Base-by-base conservation (phyloP, 1,139 yeast genomes). In the Suhomyces yuchorum region DNA sequence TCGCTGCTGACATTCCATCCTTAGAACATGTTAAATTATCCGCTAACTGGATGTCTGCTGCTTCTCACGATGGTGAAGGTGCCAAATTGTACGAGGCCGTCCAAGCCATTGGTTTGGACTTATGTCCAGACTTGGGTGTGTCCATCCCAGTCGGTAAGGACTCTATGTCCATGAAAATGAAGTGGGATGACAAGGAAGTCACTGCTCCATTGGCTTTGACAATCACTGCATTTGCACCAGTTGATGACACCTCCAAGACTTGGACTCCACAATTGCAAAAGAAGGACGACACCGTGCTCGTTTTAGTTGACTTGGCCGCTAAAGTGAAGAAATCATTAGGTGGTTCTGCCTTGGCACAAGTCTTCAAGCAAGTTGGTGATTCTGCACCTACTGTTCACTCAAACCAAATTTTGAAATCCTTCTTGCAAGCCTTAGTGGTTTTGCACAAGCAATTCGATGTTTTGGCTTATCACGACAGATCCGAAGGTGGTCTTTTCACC, bases 21-120 rank as follows among this genome's bases (percentile, higher is more conserved):
- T 74, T 93, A 53, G 85, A 85, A 52, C 81, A 85, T 57, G 85
- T 93, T 47, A 88, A 92, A 62, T 74, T 95, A 52, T 88, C 97
- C 49, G 99, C 99, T 46, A 95, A 95, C 75, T 95, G 99, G 99
- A 95, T 95, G 99, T 85, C 97, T 14, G 93, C 99, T 47, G 97
- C 99, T 33, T 80, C 95, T 40, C 96, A 92, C 59, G 84, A 84
- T 17, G 98, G 99, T 63, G 99, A 95, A 70, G 99, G 99, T 49
- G 81, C 96, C 40, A 93, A 91, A 56, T 78, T 95, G 55, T 95
- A 93, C 65, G 97, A 92, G 66, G 99, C 98, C 40, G 99, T 95
- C 43, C 93, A 91, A 70, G 98, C 99, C 4, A 85, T 95, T 61
- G 97, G 98, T 57, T 67, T 92, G 63, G 97, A 91, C 57, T 78